These are phyloP conservation scores for Lasiosphaeria hispida DNA, from an alignment of 495 filamentous ascomycete species.

Conservation along the genomic window DNA sequence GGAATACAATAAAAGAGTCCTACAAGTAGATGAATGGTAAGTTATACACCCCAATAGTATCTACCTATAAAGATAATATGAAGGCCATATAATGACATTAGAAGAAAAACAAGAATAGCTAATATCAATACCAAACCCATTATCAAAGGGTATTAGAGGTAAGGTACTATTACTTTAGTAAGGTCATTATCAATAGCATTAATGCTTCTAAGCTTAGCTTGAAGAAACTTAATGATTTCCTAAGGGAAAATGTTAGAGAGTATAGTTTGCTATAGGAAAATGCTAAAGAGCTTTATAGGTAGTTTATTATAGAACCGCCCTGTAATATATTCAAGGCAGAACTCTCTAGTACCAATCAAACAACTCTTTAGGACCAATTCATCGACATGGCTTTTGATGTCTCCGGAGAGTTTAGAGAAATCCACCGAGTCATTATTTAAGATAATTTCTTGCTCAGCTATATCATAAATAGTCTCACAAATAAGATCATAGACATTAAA, in stretches of 20 bases:
- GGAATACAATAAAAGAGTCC: neutral
- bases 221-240: neutral
- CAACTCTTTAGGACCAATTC: no score
- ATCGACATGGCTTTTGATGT: no score
- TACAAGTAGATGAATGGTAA: neutral
- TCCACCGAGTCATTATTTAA: no score
- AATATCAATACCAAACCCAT: constrained; percentile 1
- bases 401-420: no score
- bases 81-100: neutral
- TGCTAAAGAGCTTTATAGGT: neutral
- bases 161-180: neutral
- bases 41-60: neutral
- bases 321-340: neutral
- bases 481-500: no score
- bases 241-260: neutral
- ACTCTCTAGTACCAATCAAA: neutral
- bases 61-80: neutral
- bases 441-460: no score
- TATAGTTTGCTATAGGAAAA: neutral
- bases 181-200: neutral
- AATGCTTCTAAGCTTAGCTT: neutral
- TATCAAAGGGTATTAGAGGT: constrained; percentile 1
- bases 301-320: neutral
- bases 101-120: neutral
- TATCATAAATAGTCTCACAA: no score